Percentiles rank a stretch among this genome's conserved stretches.
Conservation (phyloP, 1,139 yeast genomes). For the Lodderomyces oxycetoniae region DNA sequence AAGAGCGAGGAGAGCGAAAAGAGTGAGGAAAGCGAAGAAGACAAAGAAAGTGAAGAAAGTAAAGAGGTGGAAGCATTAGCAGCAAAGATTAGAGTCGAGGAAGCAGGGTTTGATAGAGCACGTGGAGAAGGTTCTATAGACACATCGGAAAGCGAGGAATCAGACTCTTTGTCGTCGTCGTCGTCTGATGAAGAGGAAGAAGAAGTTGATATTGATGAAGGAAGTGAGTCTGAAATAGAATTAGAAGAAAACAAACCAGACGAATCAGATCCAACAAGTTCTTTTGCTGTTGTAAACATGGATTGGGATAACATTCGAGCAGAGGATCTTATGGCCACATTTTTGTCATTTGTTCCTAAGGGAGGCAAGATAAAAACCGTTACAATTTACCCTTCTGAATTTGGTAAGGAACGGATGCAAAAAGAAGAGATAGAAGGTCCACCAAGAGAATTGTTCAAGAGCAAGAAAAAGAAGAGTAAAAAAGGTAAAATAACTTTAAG, state of each 20-base stretch:
- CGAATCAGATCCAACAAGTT: constrained; percentile 76
- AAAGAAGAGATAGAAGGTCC: constrained; percentile 92
- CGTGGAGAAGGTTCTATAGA: constrained; percentile 56
- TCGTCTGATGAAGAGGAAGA: constrained; percentile 9
- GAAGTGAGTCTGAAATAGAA: constrained; percentile 48
- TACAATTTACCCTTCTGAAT: constrained; percentile 83
- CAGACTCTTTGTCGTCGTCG: constrained; percentile 22
- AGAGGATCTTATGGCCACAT: constrained; percentile 84
- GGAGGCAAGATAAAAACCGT: constrained; percentile 70
- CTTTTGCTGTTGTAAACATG: constrained; percentile 89
- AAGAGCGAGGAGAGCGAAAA: constrained; percentile 19
- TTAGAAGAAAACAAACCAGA: constrained; percentile 60
- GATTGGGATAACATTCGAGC: constrained; percentile 96
- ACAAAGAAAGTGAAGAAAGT: constrained; percentile 18
- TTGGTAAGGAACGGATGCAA: constrained; percentile 89
- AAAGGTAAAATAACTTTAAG: constrained; percentile 10
- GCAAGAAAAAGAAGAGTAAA: constrained; percentile 23
- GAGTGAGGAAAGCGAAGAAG: constrained; percentile 19
- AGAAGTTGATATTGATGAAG: constrained; percentile 29
- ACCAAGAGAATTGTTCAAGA: constrained; percentile 71
- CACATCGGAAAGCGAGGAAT: constrained; percentile 19
- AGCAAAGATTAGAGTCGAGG: constrained; percentile 18
- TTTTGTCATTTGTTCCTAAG: constrained; percentile 78
- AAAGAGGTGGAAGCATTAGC: constrained; percentile 12
- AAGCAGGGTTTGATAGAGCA: constrained; percentile 48